Evolutionary conservation across 2,329 filamentous ascomycete species (phyloP).

Genomic region (Fusarium clavum): DNA sequence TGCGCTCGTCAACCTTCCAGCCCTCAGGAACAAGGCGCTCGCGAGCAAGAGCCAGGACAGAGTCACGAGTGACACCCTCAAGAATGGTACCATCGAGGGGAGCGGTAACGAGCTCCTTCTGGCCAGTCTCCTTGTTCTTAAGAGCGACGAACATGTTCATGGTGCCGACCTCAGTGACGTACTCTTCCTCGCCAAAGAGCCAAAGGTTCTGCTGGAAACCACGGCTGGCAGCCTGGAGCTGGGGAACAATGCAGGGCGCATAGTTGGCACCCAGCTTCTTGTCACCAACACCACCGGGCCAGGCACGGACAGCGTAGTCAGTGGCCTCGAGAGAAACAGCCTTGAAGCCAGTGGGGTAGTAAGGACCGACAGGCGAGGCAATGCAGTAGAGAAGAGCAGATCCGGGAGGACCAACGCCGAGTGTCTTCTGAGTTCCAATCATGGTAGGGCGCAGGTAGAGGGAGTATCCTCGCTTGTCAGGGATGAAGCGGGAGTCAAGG

Average conservation of each 20-base stretch:
- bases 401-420: slow-evolving; percentile 91
- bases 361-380: slow-evolving; percentile 94
- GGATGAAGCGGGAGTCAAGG: slow-evolving; percentile 90
- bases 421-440: slow-evolving; percentile 95
- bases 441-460: slow-evolving; percentile 96
- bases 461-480: slow-evolving; percentile 86
- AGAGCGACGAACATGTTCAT: slow-evolving; percentile 98
- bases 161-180: slow-evolving; percentile 95
- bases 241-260: slow-evolving; percentile 97
- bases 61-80: slow-evolving; percentile 93
- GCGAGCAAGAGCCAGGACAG: slow-evolving; percentile 84
- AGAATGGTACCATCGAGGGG: slow-evolving; percentile 97
- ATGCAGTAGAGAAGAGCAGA: slow-evolving; percentile 95
- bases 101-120: slow-evolving; percentile 94
- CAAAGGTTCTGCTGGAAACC: slow-evolving; percentile 99
- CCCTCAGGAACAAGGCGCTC: slow-evolving; percentile 87
- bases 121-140: slow-evolving; percentile 85
- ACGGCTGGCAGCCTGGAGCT: slow-evolving; percentile 88
- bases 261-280: slow-evolving; percentile 99
- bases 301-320: slow-evolving; percentile 95
- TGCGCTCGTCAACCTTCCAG: slow-evolving; percentile 89
- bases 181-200: slow-evolving; percentile 96
- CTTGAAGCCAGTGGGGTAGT: slow-evolving; percentile 99
- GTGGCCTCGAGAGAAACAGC: slow-evolving; percentile 95
- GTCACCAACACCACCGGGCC: slow-evolving; percentile 97